phyloP scores from a whole-genome alignment of 2,329 filamentous ascomycete genomes.

The Fonsecaea pedrosoi region DNA sequence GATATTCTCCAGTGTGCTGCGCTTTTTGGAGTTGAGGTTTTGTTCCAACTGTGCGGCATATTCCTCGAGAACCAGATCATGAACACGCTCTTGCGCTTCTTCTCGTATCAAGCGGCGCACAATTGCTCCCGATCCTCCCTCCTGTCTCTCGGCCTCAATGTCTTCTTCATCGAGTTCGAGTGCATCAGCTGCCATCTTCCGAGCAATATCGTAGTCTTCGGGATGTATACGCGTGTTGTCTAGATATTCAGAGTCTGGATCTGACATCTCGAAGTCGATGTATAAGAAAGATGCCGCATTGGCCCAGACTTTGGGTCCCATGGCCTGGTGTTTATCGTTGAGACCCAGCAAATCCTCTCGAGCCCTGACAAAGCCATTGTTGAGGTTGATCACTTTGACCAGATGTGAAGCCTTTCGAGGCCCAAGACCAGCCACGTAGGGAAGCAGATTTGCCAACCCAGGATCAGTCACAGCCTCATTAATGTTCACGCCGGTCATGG shows the following conservation, averaged over 20 bases:
- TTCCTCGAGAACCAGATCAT: conserved; percentile 93
- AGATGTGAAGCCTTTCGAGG: conserved; percentile 87
- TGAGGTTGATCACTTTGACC: conserved; percentile 88
- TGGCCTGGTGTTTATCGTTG: conserved; percentile 78
- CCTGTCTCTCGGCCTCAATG: conserved; percentile 90
- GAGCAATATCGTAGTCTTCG: conserved; percentile 96
- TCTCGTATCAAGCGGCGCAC: conserved; percentile 95
- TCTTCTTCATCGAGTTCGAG: conserved; percentile 97
- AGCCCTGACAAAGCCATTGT: conserved; percentile 83
- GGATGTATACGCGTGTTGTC: conserved; percentile 98
- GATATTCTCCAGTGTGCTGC: conserved; percentile 94
- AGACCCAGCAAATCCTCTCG: conserved; percentile 89
- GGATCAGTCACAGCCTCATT: conserved; percentile 85
- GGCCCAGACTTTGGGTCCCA: conserved; percentile 90
- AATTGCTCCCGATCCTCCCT: conserved; percentile 87
- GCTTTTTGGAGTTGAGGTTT: conserved; percentile 92
- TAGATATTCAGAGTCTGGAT: conserved; percentile 83
- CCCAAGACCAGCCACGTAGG: conserved; percentile 88
- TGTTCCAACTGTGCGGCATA: conserved; percentile 94
- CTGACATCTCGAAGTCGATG: conserved; percentile 84
- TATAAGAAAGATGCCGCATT: conserved; percentile 96
- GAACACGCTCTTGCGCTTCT: conserved; percentile 91
- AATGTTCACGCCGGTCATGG: conserved; percentile 92
- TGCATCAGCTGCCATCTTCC: conserved; percentile 98
- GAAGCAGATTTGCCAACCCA: conserved; percentile 84